Percentiles rank a stretch among this genome's conserved stretches.
Evolutionary conservation across 1,139 yeast genomes (phyloP).

Genomic region (Blastobotrys persicus): DNA sequence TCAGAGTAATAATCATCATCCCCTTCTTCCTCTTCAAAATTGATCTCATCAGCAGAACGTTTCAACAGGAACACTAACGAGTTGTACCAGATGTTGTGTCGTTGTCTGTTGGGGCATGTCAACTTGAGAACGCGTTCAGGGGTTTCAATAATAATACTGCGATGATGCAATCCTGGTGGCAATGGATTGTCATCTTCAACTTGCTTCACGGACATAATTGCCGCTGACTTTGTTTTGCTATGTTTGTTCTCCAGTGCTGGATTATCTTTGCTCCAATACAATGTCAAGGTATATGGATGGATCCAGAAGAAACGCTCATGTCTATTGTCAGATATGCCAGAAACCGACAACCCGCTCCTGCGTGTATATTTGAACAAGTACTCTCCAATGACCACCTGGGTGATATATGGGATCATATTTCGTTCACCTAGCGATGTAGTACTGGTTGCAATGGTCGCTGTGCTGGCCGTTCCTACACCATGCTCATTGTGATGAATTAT

Average conservation of each 20-base stretch:
- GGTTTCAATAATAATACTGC: conserved; percentile 75
- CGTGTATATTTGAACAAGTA: conserved; percentile 84
- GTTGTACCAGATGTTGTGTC: conserved; percentile 91
- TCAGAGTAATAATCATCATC: conserved; percentile 24
- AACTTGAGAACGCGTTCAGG: conserved; percentile 66
- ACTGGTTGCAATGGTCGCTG: conserved; percentile 50
- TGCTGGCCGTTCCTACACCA: conserved; percentile 18
- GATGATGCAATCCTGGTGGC: conserved; percentile 86
- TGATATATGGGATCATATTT: conserved; percentile 79
- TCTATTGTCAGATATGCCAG: conserved; percentile 72
- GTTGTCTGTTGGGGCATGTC: conserved; percentile 83
- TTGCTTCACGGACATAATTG: conserved; percentile 74
- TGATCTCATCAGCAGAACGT: conserved; percentile 62
- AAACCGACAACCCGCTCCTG: conserved; percentile 62
- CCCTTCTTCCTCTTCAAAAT: conserved; percentile 41
- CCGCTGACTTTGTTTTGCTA: conserved; percentile 68
- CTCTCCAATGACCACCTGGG: conserved; percentile 93
- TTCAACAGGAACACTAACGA: conserved; percentile 75
- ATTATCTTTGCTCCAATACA: conserved; percentile 84
- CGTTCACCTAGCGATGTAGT: conserved; percentile 68
- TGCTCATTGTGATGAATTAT: not conserved
- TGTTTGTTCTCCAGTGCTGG: conserved; percentile 63
- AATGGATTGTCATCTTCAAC: conserved; percentile 83
- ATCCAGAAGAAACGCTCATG: conserved; percentile 96
- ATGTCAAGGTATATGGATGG: conserved; percentile 87